Evolutionary conservation across 2,329 filamentous ascomycete genomes (phyloP), one percentile per base, ranked within the genome.

Genomic region (Fusarium hainanense): DNA sequence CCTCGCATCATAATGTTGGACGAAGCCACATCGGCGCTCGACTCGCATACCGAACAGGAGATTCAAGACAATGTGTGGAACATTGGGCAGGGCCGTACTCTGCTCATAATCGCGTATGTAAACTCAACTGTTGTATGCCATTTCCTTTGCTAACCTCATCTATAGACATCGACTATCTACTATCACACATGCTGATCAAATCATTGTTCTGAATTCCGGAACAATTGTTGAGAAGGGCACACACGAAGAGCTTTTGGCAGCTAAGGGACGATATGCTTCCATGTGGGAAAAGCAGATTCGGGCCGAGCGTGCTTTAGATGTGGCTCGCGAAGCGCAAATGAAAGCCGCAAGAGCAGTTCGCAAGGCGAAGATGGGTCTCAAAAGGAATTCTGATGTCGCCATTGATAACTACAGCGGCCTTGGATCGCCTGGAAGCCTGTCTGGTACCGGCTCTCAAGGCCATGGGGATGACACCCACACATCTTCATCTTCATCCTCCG

Each of bases 271-370:
- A 64, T 97, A 97, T 76, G 87, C 89, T 13, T 90, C 90, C 64
- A 94, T 97, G 89, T 97, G 94, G 94, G 89, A 90, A 68, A 95
- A 94, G 80, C 94, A 97, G 79, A 94, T 92, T 68, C 87, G 91
- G 64, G 92, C 92, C 3, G 91, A 94, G 77, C 87, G 87, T 69
- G 92, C 91, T 13, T 67, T 81, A 54, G 75, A 78, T 46, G 78
- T 74, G 30, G 80, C 80, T 48, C 75, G 78, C 23, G 76, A 79
- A 64, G 80, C 80, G 25, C 78, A 79, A 23, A 56, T 77, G 40
- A 79, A 77, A 63, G 79, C 79, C 6, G 75, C 77, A 18, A 74
- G 73, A 52, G 79, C 78, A 9, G 69, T 87, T 69, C 82, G 82
- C 55, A 82, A 84, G 66, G 85, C 85, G 13, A 85, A 87, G 56